Base-by-base conservation (phyloP, 805 yeast genomes). In the Myxozyma monticola region DNA sequence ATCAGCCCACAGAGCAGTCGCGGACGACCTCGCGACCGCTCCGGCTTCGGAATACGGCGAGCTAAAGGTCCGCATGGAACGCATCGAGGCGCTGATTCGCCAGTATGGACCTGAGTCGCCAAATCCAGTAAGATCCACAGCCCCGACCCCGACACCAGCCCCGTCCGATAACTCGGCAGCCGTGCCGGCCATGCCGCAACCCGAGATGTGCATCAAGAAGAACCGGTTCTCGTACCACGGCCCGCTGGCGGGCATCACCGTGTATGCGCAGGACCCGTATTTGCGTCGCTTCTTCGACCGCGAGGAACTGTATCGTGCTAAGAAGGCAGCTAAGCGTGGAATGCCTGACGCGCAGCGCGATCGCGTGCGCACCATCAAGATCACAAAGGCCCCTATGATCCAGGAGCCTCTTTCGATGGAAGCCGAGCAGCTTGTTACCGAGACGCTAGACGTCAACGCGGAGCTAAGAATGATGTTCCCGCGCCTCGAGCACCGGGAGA, bases 401-500 rank as follows among this genome's bases (percentile, higher is more conserved):
- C 41, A 28, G 3, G 24, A 12, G 12, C 35, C 14, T 18, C 15
- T 52, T 15, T 14, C 49, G 20, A 34, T 39, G 12, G 49, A 52
- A 24, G 14, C 18, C 21, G 40, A 37, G 20, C 34, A 20, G 17
- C 14, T 33, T 14, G 31, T 48, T 2, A 24, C 30, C 7, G 37
- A 38, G 15, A 37, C 31, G 10, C 45, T 49, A 7, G 30, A 49
- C 30, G 39, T 35, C 12, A 12, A 29, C 14, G 45, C 45, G 5
- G 41, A 46, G 14, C 30, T 34, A 12, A 31, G 18, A 7, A 14
- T 29, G 26, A 31, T 42, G 37, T 54, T 54, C 36, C 59, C 59
- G 12, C 54, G 48, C 17, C 38, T 57, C 12, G 63, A 60, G 20
- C 59, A 59, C 17, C 48, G 59, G 3, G 50, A 42, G 21, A 15